These are phyloP conservation scores for Parathielavia appendiculata DNA, from an alignment of 495 filamentous ascomycete genomes.

Conservation along the genomic window DNA sequence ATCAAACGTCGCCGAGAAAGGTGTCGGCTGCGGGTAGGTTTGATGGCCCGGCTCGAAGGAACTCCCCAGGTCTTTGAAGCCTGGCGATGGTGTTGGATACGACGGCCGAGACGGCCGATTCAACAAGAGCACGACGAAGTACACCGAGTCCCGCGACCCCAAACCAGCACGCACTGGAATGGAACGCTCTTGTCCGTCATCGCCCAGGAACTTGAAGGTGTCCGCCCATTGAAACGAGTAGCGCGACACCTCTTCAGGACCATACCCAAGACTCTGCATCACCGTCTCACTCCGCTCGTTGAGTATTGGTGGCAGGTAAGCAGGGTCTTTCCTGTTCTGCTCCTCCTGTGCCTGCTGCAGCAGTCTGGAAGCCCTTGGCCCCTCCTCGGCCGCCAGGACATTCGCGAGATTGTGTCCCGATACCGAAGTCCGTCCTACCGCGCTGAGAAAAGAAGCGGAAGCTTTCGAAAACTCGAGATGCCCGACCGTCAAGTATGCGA, in stretches of 20 bases:
- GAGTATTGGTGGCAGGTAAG: conserved; percentile 53
- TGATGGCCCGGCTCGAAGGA: conserved; percentile 41
- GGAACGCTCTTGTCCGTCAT: conserved; percentile 41
- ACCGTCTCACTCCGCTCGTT: conserved; percentile 45
- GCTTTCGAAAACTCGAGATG: conserved; percentile 49
- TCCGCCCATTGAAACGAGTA: conserved; percentile 45
- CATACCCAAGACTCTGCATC: conserved; percentile 46
- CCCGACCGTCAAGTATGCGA: conserved; percentile 52
- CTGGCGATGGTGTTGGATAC: conserved; percentile 45
- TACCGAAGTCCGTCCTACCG: conserved; percentile 41
- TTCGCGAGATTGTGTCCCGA: conserved; percentile 44
- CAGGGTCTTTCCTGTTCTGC: conserved; percentile 47
- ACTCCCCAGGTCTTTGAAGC: conserved; percentile 41
- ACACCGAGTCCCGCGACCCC: conserved; percentile 49
- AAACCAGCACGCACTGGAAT: conserved; percentile 45
- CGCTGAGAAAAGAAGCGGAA: conserved; percentile 47
- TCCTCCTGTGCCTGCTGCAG: conserved; percentile 46
- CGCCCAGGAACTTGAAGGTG: conserved; percentile 44
- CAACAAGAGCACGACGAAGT: conserved; percentile 48
- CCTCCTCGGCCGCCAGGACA: conserved; percentile 44
- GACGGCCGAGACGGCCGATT: conserved; percentile 31
- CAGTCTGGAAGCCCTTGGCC: conserved; percentile 45
- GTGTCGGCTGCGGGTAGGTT: conserved; percentile 40
- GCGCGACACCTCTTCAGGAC: conserved; percentile 41
- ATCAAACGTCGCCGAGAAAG: conserved; percentile 41